phyloP scores from a whole-genome alignment of 2,329 filamentous ascomycete species.

The Botrytis deweyae region DNA sequence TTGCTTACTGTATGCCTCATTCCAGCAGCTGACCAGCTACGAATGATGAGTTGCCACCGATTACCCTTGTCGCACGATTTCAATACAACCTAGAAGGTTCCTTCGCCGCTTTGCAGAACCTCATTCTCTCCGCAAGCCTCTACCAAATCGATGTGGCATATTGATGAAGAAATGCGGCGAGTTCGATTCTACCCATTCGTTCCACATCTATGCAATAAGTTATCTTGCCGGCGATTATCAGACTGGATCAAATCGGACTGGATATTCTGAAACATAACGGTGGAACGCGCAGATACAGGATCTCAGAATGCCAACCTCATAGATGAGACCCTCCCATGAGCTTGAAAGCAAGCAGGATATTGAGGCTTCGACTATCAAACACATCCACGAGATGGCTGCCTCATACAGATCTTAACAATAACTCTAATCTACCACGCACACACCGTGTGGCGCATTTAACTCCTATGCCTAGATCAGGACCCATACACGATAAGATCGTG shows the following conservation, averaged over 20 bases:
- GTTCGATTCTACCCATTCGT: neutral
- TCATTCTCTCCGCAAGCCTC: neutral
- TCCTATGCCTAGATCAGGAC: accelerated
- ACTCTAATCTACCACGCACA: accelerated
- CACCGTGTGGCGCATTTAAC: neutral
- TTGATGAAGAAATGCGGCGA: neutral
- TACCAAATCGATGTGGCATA: neutral
- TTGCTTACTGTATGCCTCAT: neutral
- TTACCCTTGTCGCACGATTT: neutral
- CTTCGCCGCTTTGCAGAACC: neutral
- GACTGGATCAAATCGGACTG: accelerated
- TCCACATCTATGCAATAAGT: neutral
- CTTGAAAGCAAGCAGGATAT: neutral
- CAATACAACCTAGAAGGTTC: neutral
- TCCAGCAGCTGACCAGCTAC: neutral
- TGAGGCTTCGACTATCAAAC: neutral
- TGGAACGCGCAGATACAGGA: neutral
- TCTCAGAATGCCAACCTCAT: neutral
- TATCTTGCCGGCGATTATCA: neutral
- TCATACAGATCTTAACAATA: neutral
- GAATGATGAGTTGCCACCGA: no score
- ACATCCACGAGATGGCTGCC: accelerated
- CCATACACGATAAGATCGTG: accelerated
- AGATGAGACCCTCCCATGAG: neutral
- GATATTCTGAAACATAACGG: neutral